Evolutionary conservation across 257 asterid species (phyloP), one percentile per base, ranked within the genome.

Genomic region (Solanum etuberosum): DNA sequence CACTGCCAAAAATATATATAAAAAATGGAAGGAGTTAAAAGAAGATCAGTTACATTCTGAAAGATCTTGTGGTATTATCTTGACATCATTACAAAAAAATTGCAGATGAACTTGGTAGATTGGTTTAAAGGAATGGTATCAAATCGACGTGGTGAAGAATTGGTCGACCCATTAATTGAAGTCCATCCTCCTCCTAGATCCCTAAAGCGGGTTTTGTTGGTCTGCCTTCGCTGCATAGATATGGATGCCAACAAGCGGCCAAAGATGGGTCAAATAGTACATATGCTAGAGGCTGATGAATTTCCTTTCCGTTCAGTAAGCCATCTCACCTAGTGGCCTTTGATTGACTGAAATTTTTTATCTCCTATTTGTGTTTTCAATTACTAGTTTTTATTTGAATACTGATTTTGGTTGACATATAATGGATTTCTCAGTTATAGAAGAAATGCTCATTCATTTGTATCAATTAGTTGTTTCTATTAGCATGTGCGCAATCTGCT

Each of bases 211-310:
- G 91, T 92, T 71, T 86, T 97, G 78, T 87, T 97, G 77, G 89
- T 97, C 85, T 96, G 99, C 91, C 97, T 97, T 27, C 97, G 99
- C 65, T 97, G 98, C 86, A 93, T 96, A 73, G 99, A 97, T 90
- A 83, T 93, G 92, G 96, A 97, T 83, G 96, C 97, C 46, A 93
- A 89, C 90, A 96, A 97, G 93, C 94, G 99, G 68, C 99, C 99
- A 25, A 97, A 93, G 93, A 97, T 97, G 99, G 98, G 99, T 13
- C 99, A 97, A 88, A 94, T 97, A 59, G 95, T 95, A 34, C 98
- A 97, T 90, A 97, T 97, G 99, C 99, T 97, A 11, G 99, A 97
- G 93, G 96, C 99, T 10, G 99, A 96, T 87, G 99, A 95, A 84
- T 92, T 93, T 82, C 95, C 98, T 78, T 95, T 89, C 86, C 99